Evolutionary conservation across 148 eudicot genomes (phyloP).

Genomic region (Silene conica): DNA sequence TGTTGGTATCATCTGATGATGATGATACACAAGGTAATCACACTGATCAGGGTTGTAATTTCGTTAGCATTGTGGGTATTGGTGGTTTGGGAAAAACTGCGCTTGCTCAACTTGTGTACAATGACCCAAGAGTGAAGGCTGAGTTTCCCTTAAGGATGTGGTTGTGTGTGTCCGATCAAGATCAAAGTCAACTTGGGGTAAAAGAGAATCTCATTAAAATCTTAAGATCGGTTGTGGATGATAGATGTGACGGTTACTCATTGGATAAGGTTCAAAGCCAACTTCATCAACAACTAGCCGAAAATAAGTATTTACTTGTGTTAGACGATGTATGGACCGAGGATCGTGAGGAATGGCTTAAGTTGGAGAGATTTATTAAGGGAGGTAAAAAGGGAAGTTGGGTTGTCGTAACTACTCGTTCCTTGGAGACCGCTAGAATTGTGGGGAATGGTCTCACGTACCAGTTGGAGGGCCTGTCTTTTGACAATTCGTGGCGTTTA

Average conservation of each 20-base stretch:
- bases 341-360: no score
- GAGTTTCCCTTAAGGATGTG: conserved; percentile 25
- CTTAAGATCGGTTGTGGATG: background rate
- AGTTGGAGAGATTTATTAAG: no score
- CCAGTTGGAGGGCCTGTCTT: background rate
- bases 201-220: background rate
- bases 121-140: conserved; percentile 1
- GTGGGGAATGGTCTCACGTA: background rate
- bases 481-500: background rate
- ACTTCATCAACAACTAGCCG: background rate
- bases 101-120: conserved; percentile 17
- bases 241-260: background rate
- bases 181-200: no score
- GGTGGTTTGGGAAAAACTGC: conserved; percentile 32
- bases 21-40: no score
- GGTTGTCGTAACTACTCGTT: background rate
- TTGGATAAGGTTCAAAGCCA: background rate
- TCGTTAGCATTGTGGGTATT: background rate
- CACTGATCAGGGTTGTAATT: background rate
- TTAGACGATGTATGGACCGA: no score
- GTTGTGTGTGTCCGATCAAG: no score
- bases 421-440: background rate
- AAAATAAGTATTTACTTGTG: no score
- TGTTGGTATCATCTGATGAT: background rate
- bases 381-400: no score